These are phyloP conservation scores for Xylaria curta DNA, from an alignment of 495 filamentous ascomycete species.

Conservation along the genomic window DNA sequence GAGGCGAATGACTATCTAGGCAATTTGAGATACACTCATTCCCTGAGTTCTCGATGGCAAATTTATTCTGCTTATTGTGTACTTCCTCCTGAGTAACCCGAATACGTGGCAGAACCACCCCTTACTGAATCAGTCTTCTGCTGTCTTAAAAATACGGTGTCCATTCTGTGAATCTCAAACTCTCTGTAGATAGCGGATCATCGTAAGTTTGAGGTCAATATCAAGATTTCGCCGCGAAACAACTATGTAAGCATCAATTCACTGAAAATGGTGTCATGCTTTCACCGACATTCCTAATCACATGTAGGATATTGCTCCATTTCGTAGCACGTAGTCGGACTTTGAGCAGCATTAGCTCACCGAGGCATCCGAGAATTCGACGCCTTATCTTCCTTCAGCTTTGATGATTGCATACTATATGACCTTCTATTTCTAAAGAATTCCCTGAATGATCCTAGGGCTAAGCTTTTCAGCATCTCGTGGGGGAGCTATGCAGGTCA, in stretches of 20 bases:
- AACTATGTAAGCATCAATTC: neutral
- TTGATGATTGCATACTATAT: neutral
- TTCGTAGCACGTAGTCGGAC: neutral
- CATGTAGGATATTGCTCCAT: neutral
- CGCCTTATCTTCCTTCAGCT: neutral
- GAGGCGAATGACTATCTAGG: neutral
- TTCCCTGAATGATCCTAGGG: neutral
- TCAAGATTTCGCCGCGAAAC: neutral
- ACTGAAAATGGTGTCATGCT: neutral
- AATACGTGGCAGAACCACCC: neutral
- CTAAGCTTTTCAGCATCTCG: neutral
- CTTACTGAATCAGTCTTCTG: neutral
- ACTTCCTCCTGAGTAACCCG: neutral
- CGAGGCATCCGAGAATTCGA: neutral
- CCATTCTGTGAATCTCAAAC: neutral
- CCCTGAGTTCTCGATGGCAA: neutral
- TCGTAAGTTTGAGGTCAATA: neutral
- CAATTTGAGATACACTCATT: neutral
- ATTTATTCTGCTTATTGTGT: neutral
- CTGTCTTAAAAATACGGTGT: neutral
- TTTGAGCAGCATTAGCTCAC: conserved; percentile 11
- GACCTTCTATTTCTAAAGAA: neutral
- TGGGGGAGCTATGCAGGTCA: conserved; percentile 13
- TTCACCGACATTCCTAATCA: conserved; percentile 16
- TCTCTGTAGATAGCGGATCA: neutral